A percentile compares a stretch with the other conserved stretches of the same genome.
These are phyloP conservation scores for Amanita muscaria DNA, from an alignment of 768 basidiomycete species.

Conservation along the genomic window DNA sequence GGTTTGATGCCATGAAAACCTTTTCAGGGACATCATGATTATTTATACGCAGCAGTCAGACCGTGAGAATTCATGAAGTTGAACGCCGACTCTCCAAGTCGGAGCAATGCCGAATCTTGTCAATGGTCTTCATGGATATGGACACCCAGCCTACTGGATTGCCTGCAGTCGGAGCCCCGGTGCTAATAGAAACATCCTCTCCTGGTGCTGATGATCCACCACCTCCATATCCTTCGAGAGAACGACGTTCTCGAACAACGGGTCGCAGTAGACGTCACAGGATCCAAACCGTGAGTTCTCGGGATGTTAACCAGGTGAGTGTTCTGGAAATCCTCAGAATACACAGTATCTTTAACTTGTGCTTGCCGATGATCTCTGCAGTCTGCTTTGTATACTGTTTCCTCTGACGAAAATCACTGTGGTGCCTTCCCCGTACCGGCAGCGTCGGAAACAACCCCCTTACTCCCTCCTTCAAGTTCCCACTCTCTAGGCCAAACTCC, in stretches of 20 bases:
- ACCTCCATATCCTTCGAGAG: slow-evolving; percentile 8
- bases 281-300: not conserved
- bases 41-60: too few relatives aligned
- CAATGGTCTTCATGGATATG: not conserved
- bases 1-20: too few relatives aligned
- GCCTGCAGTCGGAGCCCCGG: not conserved
- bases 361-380: not conserved
- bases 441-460: not conserved
- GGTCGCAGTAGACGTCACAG: slow-evolving; percentile 3
- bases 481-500: not conserved
- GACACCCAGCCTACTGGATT: slow-evolving; percentile 1
- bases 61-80: too few relatives aligned
- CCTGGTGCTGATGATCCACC: slow-evolving; percentile 2
- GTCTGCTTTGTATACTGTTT: not conserved
- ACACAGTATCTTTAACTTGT: not conserved
- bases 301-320: not conserved
- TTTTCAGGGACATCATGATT: too few relatives aligned
- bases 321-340: too few relatives aligned
- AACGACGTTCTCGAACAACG: not conserved
- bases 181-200: not conserved
- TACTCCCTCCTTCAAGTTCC: not conserved
- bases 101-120: too few relatives aligned
- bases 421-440: not conserved
- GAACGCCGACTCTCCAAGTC: too few relatives aligned
- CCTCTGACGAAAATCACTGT: not conserved